Conservation (phyloP, 1,139 yeast genomes). For the Yamadazyma spencermartinsiae region DNA sequence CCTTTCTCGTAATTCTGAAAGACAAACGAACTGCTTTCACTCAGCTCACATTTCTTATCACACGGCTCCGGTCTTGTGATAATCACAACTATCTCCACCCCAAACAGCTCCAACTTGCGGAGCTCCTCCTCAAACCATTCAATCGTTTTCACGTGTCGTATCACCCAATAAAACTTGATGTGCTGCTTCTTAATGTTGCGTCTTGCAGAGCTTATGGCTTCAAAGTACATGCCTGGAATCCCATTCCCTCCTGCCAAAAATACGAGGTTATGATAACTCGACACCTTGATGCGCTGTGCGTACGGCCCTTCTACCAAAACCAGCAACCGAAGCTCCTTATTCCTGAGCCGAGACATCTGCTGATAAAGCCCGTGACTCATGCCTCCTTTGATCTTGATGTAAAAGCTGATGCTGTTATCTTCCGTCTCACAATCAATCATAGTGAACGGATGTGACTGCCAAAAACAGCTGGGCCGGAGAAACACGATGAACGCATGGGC, state of each 20-base stretch:
- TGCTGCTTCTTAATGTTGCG: slow-evolving; percentile 9
- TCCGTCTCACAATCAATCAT: slow-evolving; percentile 39
- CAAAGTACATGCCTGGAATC: slow-evolving; percentile 33
- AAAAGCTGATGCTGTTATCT: slow-evolving; percentile 37
- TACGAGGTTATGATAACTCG: slow-evolving; percentile 23
- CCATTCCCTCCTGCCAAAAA: slow-evolving; percentile 33
- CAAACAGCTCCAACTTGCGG: slow-evolving; percentile 26
- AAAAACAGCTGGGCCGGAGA: slow-evolving; percentile 48
- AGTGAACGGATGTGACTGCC: slow-evolving; percentile 71
- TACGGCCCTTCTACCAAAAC: slow-evolving; percentile 32
- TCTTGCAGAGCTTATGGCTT: slow-evolving; percentile 25
- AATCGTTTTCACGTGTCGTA: slow-evolving; percentile 40
- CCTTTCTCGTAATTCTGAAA: no score
- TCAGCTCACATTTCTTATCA: no score
- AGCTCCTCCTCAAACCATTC: slow-evolving; percentile 33
- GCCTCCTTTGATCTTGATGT: slow-evolving; percentile 49
- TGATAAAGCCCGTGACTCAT: slow-evolving; percentile 36
- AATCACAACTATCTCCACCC: slow-evolving; percentile 35
- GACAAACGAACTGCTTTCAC: neutral
- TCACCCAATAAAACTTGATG: slow-evolving; percentile 49
- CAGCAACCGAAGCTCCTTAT: slow-evolving; percentile 14
- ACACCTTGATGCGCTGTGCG: slow-evolving; percentile 21
- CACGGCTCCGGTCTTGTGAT: slow-evolving; percentile 26
- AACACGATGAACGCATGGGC: slow-evolving; percentile 58
- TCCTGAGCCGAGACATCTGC: slow-evolving; percentile 13